These are phyloP conservation scores for Allium fistulosum DNA, from an alignment of 106 monocot genomes.

Conservation along the genomic window DNA sequence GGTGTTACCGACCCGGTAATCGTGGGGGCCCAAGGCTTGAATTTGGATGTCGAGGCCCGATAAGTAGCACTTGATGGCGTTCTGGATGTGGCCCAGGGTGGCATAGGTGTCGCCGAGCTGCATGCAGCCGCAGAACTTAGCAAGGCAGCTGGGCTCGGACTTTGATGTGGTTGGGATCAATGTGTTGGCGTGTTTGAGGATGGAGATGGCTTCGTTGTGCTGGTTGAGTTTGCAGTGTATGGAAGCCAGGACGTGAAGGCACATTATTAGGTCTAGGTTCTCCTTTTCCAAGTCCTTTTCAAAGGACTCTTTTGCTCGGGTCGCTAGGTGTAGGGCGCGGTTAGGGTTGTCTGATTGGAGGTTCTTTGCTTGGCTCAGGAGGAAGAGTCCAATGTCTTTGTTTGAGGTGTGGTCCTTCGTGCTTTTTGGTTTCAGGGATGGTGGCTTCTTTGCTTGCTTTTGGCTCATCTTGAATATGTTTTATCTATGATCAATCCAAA, in stretches of 20 bases:
- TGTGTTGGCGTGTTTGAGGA: conserved; percentile 25
- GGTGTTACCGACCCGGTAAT: conserved; percentile 67
- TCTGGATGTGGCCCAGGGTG: conserved; percentile 45
- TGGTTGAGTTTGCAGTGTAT: conserved; percentile 30
- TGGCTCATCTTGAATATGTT: too few species aligned
- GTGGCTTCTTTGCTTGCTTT: too few species aligned
- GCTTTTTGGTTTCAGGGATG: too few species aligned
- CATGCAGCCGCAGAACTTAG: conserved; percentile 50
- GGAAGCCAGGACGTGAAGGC: conserved; percentile 33
- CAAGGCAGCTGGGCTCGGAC: conserved; percentile 26
- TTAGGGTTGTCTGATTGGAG: conserved; percentile 36
- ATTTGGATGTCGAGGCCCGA: conserved; percentile 45
- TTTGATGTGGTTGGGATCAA: conserved; percentile 19
- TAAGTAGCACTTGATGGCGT: conserved; percentile 39
- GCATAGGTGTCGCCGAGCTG: conserved; percentile 52
- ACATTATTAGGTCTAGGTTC: conserved; percentile 35
- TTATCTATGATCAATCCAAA: too few species aligned
- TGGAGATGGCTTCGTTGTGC: conserved; percentile 24
- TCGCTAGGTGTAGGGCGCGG: conserved; percentile 31
- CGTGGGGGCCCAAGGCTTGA: conserved; percentile 38
- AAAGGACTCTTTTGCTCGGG: conserved; percentile 39
- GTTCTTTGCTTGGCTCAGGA: conserved; percentile 77
- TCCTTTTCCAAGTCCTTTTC: conserved; percentile 21
- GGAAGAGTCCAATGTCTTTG: conserved; percentile 39
- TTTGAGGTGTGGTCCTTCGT: too few species aligned